Evolutionary conservation across 1,284 basidiomycete genomes (phyloP), one percentile per base, ranked within the genome.

Genomic region (Ganoderma meredithae): DNA sequence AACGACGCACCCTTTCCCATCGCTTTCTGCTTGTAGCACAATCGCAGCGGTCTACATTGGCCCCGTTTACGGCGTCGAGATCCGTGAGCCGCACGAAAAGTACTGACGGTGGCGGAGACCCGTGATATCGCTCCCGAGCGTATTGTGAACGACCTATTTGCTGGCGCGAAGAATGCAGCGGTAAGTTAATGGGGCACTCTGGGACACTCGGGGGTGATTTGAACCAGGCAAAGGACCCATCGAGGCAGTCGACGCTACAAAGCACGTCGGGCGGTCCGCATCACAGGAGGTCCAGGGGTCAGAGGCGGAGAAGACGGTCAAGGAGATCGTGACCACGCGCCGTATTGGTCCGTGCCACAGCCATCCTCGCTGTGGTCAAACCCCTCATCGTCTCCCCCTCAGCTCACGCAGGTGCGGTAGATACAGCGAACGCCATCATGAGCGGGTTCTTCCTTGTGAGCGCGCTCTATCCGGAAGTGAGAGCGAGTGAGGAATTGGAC

Each of bases 401-500:
- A n/a, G 6, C 19, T 25, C 8, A 1, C 8, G 4, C 4, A 72
- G 71, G 67, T 31, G 71, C 67, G 0, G 63, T 63, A 1, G 71
- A 72, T 25, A 67, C 71, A 31, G 13, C 1, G 1, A 10, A 15
- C 3, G 39, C 25, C 19, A 2, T 36, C 60, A 47, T 69, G 1
- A 64, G 69, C 13, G 63, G 71, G 0, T 79, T 79, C 59, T 62
- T 81, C 22, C 63, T 80, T 13, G 77, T 76, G 0, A 77, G 79
- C 77, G 71, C 78, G 3, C 69, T 75, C 22, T 67, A 76, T 53
- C 80, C 79, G 0, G 74, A 79, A 7, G 72, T 73, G 2, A 73
- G 71, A 27, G 80, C 79, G 2, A 79, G 79, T 58, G 71, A 68
- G 12, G 79, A 81, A 61, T 65, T 81, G 27, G 80, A 81, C 64